Evolutionary conservation across 257 asterid species (phyloP), one percentile per base, ranked within the genome.

Genomic region (Solanum medicagineum): DNA sequence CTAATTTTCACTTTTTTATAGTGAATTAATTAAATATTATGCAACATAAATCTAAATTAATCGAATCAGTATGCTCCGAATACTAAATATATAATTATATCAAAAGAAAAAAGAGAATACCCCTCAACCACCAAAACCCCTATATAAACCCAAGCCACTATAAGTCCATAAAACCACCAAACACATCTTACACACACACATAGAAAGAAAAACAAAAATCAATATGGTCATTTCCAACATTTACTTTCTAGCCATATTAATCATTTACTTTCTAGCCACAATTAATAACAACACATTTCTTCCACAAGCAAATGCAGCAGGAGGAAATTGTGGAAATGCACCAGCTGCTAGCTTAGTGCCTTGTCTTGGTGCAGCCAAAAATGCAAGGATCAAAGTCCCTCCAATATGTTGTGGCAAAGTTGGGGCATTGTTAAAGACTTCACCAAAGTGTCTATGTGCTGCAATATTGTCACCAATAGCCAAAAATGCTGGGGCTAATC

Each of bases 381-480:
- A 90, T 62, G 82, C 79, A 0, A 80, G 66, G 19, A 84, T 47
- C 1, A 88, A 63, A 24, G 89, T 74, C 8, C 49, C 90, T 6
- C 87, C 90, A 16, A 26, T 69, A 2, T 90, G 92, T 51, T 90
- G 91, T 65, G 55, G 83, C 71, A 85, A 85, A 80, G 86, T 90
- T 10, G 81, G 63, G 49, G 87, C 84, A 13, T 55, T 90, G 66
- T 22, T 90, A 40, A 86, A 16, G 71, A 81, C 88, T 74, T 69
- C 86, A 24, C 90, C 92, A 4, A 88, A 84, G 51, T 90, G 91
- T 83, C 80, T 88, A 4, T 90, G 92, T 29, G 89, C 87, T 12
- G 92, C 89, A 16, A 68, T 90, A 20, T 84, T 90, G 17, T 90
- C 92, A 15, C 90, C 92, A n/a, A 13, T 81, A 69, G 91, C 92